These are phyloP conservation scores for Oenanthe sinensis DNA, from an alignment of 129 eudicot genomes.

Conservation along the genomic window DNA sequence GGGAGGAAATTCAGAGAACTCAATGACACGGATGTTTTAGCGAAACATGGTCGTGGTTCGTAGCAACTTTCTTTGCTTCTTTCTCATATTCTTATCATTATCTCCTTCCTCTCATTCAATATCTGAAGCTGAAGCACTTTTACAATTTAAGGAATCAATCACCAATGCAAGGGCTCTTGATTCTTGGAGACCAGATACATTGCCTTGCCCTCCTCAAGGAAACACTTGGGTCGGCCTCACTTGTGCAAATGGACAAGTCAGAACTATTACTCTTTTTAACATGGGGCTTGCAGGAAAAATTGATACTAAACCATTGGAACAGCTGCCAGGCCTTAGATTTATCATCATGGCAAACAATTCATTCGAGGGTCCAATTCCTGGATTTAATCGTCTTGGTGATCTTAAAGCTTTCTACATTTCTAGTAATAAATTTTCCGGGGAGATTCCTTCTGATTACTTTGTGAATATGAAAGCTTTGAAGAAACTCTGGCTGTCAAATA, in stretches of 20 bases:
- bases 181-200: slow-evolving; percentile 37
- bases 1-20: slow-evolving; percentile 20
- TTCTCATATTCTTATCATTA: slow-evolving; percentile 6
- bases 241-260: slow-evolving; percentile 30
- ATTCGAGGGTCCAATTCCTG: slow-evolving; percentile 58
- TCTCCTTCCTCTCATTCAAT: slow-evolving; percentile 23
- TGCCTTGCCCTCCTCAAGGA: slow-evolving; percentile 33
- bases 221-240: slow-evolving; percentile 49
- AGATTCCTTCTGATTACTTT: slow-evolving; percentile 47
- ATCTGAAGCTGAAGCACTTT: slow-evolving; percentile 32
- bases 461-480: slow-evolving; percentile 39
- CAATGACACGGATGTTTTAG: slow-evolving; percentile 21
- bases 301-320: slow-evolving; percentile 22
- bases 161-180: slow-evolving; percentile 24
- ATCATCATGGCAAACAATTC: slow-evolving; percentile 49
- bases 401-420: slow-evolving; percentile 41
- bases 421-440: slow-evolving; percentile 54
- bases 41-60: slow-evolving; percentile 41
- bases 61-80: slow-evolving; percentile 1
- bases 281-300: slow-evolving; percentile 47
- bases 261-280: slow-evolving; percentile 26
- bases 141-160: slow-evolving; percentile 46
- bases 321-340: slow-evolving; percentile 23
- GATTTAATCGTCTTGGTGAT: slow-evolving; percentile 36
- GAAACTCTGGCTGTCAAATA: slow-evolving; percentile 45